These are phyloP conservation scores for Begonia loranthoides DNA, from an alignment of 306 rosid genomes.

Conservation along the genomic window DNA sequence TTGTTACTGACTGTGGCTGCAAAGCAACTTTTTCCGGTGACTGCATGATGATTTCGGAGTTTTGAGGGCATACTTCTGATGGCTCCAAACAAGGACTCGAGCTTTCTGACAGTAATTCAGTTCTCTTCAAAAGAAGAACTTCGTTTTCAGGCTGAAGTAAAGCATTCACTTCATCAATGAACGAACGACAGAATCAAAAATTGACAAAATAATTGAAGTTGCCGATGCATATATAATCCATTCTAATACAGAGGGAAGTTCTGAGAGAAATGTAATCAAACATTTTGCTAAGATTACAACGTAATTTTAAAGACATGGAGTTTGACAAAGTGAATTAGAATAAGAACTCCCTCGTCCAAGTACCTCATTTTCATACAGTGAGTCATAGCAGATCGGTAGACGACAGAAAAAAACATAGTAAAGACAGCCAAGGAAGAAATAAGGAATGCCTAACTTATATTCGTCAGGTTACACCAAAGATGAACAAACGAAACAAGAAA, in stretches of 20 bases:
- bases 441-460: too few species aligned
- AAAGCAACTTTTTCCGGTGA: slow-evolving; percentile 3
- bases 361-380: too few species aligned
- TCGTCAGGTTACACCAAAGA: too few species aligned
- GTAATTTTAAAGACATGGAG: not conserved
- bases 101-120: not conserved
- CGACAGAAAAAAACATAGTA: too few species aligned
- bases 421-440: too few species aligned
- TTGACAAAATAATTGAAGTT: not conserved
- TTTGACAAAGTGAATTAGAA: not conserved
- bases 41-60: not conserved
- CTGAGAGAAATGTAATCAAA: not conserved
- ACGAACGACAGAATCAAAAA: not conserved
- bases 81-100: not conserved
- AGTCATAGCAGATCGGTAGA: too few species aligned
- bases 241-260: too few species aligned
- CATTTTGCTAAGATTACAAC: not conserved
- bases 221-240: not conserved
- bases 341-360: too few species aligned
- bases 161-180: not conserved
- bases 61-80: not conserved
- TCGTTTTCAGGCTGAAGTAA: not conserved
- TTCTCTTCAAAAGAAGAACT: slow-evolving; percentile 6
- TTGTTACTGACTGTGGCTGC: slow-evolving; percentile 11
- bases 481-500: not conserved